Base-by-base conservation (phyloP, 441 rosid species). In the Arabidopsis lyrata region DNA sequence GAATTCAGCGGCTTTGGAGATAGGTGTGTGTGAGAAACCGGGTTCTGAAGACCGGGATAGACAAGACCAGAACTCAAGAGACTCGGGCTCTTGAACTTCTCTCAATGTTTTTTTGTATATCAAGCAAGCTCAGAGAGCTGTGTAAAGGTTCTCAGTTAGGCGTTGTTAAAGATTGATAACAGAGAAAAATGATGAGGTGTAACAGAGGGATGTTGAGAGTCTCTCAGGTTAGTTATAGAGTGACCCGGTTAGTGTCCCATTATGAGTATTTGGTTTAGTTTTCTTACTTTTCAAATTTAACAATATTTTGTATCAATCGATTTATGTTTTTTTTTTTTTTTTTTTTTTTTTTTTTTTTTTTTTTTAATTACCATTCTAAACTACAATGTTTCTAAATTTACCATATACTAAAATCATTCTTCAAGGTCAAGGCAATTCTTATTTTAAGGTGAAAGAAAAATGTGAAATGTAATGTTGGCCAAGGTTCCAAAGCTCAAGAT, bases 21-120 rank as follows among this genome's bases (percentile, higher is more conserved):
- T 39, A 1, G 36, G 44, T 47, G 44, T 52, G 34, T 63, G 65
- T 39, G 70, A 47, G 55, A 71, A 81, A 71, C 34, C 66, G 20
- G 66, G 41, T 29, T 57, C 60, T 55, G 72, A 70, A 15, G 80
- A 80, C 53, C 77, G 69, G 72, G 77, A 68, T 58, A 67, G 42
- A 57, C 70, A 16, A 2, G 77, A 60, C 49, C 52, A 75, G 66
- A 76, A 70, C n/a, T 54, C 48, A 35, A 52, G 54, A 16, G 80
- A 81, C 53, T 63, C 58, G 5, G 77, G 82, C 70, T 74, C 84
- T 70, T 82, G 81, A 84, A 62, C 66, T 67, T 57, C 44, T 71
- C 32, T 29, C 13, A 16, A 16, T 77, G 72, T 65, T 52, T 55
- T 66, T 45, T n/a, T 76, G 75, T 70, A 63, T 56, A 75, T 75